Conservation (phyloP, 257 asterid genomes). For the Leptodermis oblonga region DNA sequence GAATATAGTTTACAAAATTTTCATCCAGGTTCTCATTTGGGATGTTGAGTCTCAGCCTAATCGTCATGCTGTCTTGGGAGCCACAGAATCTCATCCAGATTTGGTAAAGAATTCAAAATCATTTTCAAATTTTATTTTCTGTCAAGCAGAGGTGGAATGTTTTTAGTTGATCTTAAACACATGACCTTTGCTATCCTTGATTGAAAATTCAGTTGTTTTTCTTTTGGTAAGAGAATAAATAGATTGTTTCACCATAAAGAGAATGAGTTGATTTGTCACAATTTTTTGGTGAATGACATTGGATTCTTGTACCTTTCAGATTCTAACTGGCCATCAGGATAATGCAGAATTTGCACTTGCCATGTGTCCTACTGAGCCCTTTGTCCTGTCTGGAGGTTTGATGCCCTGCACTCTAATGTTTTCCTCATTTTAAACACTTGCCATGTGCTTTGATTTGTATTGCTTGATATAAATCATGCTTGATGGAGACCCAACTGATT, state of each 20-base stretch:
- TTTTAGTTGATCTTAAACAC: constrained; percentile 23
- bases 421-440: neutral
- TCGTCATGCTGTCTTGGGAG: constrained; percentile 80
- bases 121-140: neutral
- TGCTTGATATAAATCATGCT: neutral
- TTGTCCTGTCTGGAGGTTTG: constrained; percentile 93
- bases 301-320: constrained; percentile 40
- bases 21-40: constrained; percentile 86
- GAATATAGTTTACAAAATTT: constrained; percentile 20
- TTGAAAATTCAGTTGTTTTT: neutral
- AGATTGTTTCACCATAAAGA: neutral
- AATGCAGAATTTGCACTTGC: constrained; percentile 93
- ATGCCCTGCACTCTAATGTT: constrained; percentile 4
- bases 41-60: constrained; percentile 80
- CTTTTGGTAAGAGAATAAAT: neutral
- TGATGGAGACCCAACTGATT: neutral
- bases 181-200: constrained; percentile 18
- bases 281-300: constrained; percentile 16
- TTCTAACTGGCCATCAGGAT: constrained; percentile 80
- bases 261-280: constrained; percentile 16
- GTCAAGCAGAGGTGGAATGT: constrained; percentile 5
- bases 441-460: neutral
- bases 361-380: constrained; percentile 82
- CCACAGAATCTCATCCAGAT: constrained; percentile 78
- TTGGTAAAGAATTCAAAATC: constrained; percentile 56